Base-by-base conservation (phyloP, 371 early-diverging fungal genomes). In the Syncephalastrum sp. region DNA sequence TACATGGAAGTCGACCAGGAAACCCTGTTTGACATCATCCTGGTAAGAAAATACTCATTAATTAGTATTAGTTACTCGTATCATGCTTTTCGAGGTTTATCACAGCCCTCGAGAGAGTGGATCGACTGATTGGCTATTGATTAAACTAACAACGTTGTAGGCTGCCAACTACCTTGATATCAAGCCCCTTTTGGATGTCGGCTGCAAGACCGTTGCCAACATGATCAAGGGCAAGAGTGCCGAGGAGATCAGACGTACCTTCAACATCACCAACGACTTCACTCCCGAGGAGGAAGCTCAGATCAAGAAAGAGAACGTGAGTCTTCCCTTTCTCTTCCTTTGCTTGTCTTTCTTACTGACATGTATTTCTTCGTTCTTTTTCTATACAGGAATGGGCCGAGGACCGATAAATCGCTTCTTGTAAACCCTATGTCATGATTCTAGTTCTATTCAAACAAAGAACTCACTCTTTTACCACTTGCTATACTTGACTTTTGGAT, bases 141-240 rank as follows among this genome's bases (percentile, higher is more conserved):
- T 58, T 51, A 45, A 15, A 3, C 17, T 58, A 41, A 14, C n/a
- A 51, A 23, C 38, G 45, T 21, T 7, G 29, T 63, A 79, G 79
- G 98, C 97, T 52, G 93, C 97, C 48, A 97, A 98, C 77, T 95
- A 96, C 70, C 85, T 98, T 60, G 96, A 97, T 75, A 97, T 98
- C 77, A 94, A 95, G 79, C 91, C 88, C 24, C 78, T 98, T 60
- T 76, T 98, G 41, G 96, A 96, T 74, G 85, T 96, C 47, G 94
- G 94, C 24, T 98, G 97, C 82, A 96, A 96, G 82, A 96, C 92
- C n/a, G 95, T 97, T 52, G 98, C 98, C 56, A 96, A 96, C 70
- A 93, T 96, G 94, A 96, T 98, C 80, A 93, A 93, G 67, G 95
- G 86, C 50, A 96, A 96, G 82, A 83, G 88, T 23, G 90, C 94